Percentiles rank a stretch among this genome's conserved stretches.
phyloP scores from a whole-genome alignment of 192 early-diverging fungal species.

The Coemansia sp. region DNA sequence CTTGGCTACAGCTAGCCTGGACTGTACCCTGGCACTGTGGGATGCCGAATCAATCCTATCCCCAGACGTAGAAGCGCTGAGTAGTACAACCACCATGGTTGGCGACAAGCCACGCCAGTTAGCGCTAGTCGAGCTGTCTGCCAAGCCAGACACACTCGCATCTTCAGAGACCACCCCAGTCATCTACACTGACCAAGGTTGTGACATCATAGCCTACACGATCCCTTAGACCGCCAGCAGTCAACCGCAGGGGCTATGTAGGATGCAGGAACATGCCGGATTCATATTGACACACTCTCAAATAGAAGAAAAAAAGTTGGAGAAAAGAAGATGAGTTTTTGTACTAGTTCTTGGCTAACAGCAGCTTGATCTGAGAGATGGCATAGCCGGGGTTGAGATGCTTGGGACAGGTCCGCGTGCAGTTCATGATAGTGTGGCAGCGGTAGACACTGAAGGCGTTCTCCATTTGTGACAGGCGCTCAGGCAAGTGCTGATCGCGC shows the following conservation, averaged over 20 bases:
- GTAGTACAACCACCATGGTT: background rate
- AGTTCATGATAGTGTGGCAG: conserved; percentile 99
- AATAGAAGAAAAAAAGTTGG: conserved; percentile 11
- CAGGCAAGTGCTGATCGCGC: conserved; percentile 85
- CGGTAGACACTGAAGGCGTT: conserved; percentile 97
- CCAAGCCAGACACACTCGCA: conserved; percentile 36
- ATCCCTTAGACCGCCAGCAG: background rate
- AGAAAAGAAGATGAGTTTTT: background rate
- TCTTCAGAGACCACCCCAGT: conserved; percentile 6
- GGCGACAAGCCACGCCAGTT: background rate
- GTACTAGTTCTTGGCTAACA: conserved; percentile 70
- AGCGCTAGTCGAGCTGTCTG: conserved; percentile 2
- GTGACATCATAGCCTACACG: conserved; percentile 11
- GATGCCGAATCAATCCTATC: conserved; percentile 20
- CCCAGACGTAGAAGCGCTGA: background rate
- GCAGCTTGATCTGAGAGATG: conserved; percentile 95
- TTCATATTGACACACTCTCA: background rate
- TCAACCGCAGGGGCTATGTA: background rate
- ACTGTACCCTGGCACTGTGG: conserved; percentile 35
- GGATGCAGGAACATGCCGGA: background rate
- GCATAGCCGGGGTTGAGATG: conserved; percentile 95
- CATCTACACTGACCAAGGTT: conserved; percentile 29
- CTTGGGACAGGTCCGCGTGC: conserved; percentile 96
- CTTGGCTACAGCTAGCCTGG: conserved; percentile 41
- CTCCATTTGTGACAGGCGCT: conserved; percentile 85